A percentile compares a stretch with the other conserved stretches of the same genome.
phyloP scores from a whole-genome alignment of 257 asterid species.

The Capsicum rhomboideum region DNA sequence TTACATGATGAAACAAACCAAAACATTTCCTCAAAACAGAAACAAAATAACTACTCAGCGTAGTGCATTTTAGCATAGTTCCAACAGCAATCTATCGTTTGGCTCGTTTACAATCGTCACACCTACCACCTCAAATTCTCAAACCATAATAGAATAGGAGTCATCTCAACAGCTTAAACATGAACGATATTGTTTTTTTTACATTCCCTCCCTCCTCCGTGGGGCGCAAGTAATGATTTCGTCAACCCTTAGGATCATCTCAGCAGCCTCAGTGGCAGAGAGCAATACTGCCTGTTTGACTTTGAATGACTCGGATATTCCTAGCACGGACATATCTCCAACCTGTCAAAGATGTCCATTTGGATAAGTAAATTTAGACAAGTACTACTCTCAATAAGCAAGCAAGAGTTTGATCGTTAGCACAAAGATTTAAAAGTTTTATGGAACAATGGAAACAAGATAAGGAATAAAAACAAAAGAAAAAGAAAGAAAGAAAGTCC shows the following conservation, averaged over 20 bases:
- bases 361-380: not conserved
- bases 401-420: not conserved
- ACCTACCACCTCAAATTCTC: not conserved
- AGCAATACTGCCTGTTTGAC: slow-evolving; percentile 86
- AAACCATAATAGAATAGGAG: not conserved
- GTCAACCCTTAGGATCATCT: slow-evolving; percentile 89
- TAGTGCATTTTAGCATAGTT: not conserved
- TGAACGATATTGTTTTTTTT: not conserved
- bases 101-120: not conserved
- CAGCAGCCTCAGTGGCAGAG: slow-evolving; percentile 95
- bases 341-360: slow-evolving; percentile 34
- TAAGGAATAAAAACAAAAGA: not conserved
- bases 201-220: slow-evolving; percentile 82
- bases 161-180: not conserved
- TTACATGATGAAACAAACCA: not conserved
- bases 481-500: not conserved
- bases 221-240: slow-evolving; percentile 95
- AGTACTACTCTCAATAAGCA: not conserved
- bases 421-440: not conserved
- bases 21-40: not conserved
- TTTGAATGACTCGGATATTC: slow-evolving; percentile 84
- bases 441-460: not conserved
- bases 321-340: slow-evolving; percentile 74
- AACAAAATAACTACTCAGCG: not conserved
- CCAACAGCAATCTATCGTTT: not conserved